phyloP scores from a whole-genome alignment of 305 asterid species.

The Plantago lanceolata region DNA sequence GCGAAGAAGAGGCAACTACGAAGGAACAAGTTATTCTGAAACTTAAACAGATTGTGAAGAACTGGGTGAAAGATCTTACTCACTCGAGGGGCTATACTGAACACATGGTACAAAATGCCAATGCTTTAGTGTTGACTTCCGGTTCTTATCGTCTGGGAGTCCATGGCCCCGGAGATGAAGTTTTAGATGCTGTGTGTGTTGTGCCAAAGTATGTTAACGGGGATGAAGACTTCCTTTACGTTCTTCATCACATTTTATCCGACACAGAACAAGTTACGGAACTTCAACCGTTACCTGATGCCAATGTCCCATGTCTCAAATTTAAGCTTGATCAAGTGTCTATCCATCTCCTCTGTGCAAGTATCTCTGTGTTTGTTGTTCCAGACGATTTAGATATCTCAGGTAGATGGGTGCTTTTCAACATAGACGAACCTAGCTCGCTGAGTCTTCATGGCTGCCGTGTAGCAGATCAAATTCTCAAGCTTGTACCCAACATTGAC shows the following conservation, averaged over 20 bases:
- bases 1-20: slow-evolving; percentile 61
- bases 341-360: slow-evolving; percentile 89
- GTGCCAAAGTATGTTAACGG: slow-evolving; percentile 76
- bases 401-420: slow-evolving; percentile 52
- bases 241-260: slow-evolving; percentile 61
- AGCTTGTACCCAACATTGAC: slow-evolving; percentile 87
- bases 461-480: slow-evolving; percentile 92
- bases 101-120: slow-evolving; percentile 92
- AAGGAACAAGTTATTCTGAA: slow-evolving; percentile 65
- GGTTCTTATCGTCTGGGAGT: slow-evolving; percentile 99
- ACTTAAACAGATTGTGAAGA: slow-evolving; percentile 80
- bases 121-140: slow-evolving; percentile 76
- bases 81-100: slow-evolving; percentile 75
- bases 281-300: slow-evolving; percentile 92
- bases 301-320: slow-evolving; percentile 92
- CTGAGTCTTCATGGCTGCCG: slow-evolving; percentile 97
- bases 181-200: slow-evolving; percentile 71
- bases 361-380: slow-evolving; percentile 71
- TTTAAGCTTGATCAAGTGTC: slow-evolving; percentile 93
- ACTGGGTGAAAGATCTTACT: slow-evolving; percentile 86
- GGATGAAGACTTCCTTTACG: slow-evolving; percentile 80
- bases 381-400: slow-evolving; percentile 94
- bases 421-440: slow-evolving; percentile 82
- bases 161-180: slow-evolving; percentile 94
- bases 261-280: slow-evolving; percentile 78